phyloP scores from a whole-genome alignment of 2,329 filamentous ascomycete species.

The Talaromyces sp. region DNA sequence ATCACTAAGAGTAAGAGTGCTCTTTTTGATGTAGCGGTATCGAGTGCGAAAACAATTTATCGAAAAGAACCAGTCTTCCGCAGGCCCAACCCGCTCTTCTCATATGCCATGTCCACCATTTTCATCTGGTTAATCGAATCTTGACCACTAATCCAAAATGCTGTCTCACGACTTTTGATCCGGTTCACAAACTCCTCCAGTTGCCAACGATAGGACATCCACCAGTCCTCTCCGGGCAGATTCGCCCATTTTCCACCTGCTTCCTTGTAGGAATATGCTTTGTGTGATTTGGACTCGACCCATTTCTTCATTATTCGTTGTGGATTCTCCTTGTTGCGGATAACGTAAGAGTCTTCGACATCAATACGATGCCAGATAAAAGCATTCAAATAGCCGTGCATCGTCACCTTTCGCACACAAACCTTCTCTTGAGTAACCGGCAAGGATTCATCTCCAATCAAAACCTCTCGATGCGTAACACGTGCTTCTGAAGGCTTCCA shows the following conservation, averaged over 20 bases:
- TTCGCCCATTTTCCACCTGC: background rate
- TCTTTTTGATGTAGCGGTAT: too few species aligned
- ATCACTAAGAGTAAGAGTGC: too few species aligned
- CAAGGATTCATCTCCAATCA: conserved; percentile 3
- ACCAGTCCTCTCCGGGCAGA: conserved; percentile 29
- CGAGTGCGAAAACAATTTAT: too few species aligned
- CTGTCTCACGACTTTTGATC: conserved; percentile 34
- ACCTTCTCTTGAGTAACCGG: conserved; percentile 4
- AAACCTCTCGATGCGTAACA: conserved; percentile 7
- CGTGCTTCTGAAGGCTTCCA: conserved; percentile 15
- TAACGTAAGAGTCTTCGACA: conserved; percentile 28
- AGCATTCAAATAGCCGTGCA: conserved; percentile 13
- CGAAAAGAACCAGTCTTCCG: conserved; percentile 1
- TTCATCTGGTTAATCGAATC: conserved; percentile 43
- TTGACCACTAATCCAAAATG: conserved; percentile 36
- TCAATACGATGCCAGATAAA: conserved; percentile 16
- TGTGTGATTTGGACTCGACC: conserved; percentile 1
- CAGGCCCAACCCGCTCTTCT: conserved; percentile 31
- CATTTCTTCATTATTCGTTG: background rate
- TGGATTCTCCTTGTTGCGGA: conserved; percentile 16
- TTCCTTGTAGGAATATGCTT: conserved; percentile 5
- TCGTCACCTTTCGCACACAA: conserved; percentile 5
- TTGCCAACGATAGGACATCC: conserved; percentile 43
- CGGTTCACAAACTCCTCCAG: conserved; percentile 47
- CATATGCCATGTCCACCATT: conserved; percentile 43